A percentile compares a stretch with the other conserved stretches of the same genome.
phyloP scores from a whole-genome alignment of 2,329 filamentous ascomycete genomes.

The Diaporthe amygdali region DNA sequence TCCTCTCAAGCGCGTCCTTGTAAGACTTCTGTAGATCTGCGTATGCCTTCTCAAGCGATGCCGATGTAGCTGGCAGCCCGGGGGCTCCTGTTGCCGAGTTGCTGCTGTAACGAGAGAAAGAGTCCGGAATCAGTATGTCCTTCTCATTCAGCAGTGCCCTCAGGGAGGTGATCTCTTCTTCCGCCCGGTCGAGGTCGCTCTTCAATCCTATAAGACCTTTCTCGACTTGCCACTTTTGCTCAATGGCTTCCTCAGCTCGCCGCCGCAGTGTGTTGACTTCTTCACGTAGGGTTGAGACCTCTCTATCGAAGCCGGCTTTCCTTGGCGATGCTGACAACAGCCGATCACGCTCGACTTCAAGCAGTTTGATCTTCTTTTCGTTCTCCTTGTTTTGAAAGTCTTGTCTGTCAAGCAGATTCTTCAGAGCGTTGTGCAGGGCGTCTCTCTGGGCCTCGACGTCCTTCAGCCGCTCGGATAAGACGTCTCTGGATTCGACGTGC shows the following conservation, averaged over 20 bases:
- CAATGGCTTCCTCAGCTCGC: constrained; percentile 89
- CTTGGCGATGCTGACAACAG: constrained; percentile 72
- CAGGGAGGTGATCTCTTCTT: constrained; percentile 89
- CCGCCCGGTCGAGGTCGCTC: constrained; percentile 95
- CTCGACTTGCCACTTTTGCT: constrained; percentile 96
- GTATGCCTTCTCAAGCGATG: constrained; percentile 76
- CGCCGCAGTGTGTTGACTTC: constrained; percentile 86
- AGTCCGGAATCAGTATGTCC: constrained; percentile 76
- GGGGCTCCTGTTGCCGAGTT: constrained; percentile 42
- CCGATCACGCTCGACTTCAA: constrained; percentile 80
- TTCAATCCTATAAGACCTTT: constrained; percentile 87
- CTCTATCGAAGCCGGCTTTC: constrained; percentile 80
- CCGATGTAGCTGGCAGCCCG: constrained; percentile 64
- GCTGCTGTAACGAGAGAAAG: constrained; percentile 49
- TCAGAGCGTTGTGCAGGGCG: constrained; percentile 85
- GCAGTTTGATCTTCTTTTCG: constrained; percentile 75
- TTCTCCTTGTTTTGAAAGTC: constrained; percentile 85
- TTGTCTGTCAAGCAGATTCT: constrained; percentile 83
- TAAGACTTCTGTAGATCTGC: constrained; percentile 77
- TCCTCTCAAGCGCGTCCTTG: constrained; percentile 66
- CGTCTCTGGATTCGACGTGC: constrained; percentile 66
- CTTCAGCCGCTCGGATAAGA: constrained; percentile 79
- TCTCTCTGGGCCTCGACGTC: constrained; percentile 94
- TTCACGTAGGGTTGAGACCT: constrained; percentile 78
- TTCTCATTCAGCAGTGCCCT: constrained; percentile 80